Evolutionary conservation across 2,329 filamentous ascomycete genomes (phyloP).

Genomic region (Pyrenochaeta sp.): DNA sequence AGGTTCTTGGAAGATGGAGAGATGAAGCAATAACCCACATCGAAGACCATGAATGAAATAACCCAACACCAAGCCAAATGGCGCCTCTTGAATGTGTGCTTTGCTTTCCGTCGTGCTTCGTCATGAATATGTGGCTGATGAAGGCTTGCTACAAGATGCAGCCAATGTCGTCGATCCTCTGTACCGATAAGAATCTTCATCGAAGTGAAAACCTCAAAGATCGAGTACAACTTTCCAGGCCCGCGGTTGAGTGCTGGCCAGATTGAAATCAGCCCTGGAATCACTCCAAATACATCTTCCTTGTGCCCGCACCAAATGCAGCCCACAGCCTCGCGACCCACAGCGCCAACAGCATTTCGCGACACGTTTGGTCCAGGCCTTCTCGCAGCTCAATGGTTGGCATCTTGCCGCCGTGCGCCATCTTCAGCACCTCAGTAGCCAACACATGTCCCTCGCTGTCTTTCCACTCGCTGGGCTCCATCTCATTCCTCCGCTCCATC

Average conservation of each 20-base stretch:
- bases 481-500: slow-evolving; percentile 23
- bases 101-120: too few species aligned
- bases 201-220: too few species aligned
- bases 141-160: too few species aligned
- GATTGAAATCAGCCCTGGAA: not conserved
- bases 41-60: too few species aligned
- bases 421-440: slow-evolving; percentile 29
- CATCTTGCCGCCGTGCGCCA: slow-evolving; percentile 22
- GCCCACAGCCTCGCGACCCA: slow-evolving; percentile 37
- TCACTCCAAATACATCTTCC: slow-evolving; percentile 1
- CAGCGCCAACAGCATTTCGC: slow-evolving; percentile 32
- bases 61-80: too few species aligned
- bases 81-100: too few species aligned
- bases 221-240: too few species aligned
- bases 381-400: slow-evolving; percentile 30
- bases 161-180: too few species aligned
- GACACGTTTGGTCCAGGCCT: slow-evolving; percentile 31
- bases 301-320: slow-evolving; percentile 28
- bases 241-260: not conserved
- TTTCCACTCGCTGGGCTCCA: slow-evolving; percentile 30
- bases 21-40: too few species aligned
- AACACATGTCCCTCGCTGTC: slow-evolving; percentile 27
- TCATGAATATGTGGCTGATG: too few species aligned
- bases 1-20: not conserved
- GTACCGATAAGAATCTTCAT: too few species aligned